Base-by-base conservation (phyloP, 768 basidiomycete genomes). In the Hirschioporus abietinus region DNA sequence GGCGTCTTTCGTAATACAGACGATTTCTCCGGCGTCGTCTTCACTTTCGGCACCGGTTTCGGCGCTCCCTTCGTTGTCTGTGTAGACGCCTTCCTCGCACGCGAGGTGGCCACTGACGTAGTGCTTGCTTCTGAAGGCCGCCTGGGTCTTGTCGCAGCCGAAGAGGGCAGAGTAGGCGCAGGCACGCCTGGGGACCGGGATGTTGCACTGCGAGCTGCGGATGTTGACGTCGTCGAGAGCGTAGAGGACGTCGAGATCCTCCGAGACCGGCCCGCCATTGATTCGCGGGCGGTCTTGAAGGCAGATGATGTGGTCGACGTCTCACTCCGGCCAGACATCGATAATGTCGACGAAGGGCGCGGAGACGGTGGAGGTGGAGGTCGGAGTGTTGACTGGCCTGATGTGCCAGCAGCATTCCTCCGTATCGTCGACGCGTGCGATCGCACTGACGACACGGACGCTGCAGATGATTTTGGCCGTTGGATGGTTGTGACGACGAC, bases 241-340 rank as follows among this genome's bases (percentile, higher is more conserved):
- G 73, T 74, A 9, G 79, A 77, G 9, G 76, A 73, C 1, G 73
- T 69, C 4, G 79, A 61, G 10, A 34, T 61, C 60, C 60, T 66
- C 23, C 72, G 71, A 18, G 75, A 72, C 18, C 72, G 72, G 34
- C 76, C 78, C 9, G 71, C 68, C 1, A 73, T 72, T 73, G 79
- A 63, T 72, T 78, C 72, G 70, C 75, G 72, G 66, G 83, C 81
- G 2, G 82, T 83, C 66, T 79, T 80, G 73, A 83, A 86, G 2
- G 81, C 78, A 3, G 78, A 75, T 10, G 78, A 78, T 25, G 69
- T 75, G 0, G 76, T 77, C 7, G 68, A 66, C 0, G 70, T 65
- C 1, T 76, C 76, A 1, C 75, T 78, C 1, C 60, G 60, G 8
- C 63, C 72, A 15, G 77, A 75, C 0, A 75, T 76, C 12, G 76